Evolutionary conservation across 495 filamentous ascomycete genomes (phyloP).

Genomic region (Clavariopsis aquatica): DNA sequence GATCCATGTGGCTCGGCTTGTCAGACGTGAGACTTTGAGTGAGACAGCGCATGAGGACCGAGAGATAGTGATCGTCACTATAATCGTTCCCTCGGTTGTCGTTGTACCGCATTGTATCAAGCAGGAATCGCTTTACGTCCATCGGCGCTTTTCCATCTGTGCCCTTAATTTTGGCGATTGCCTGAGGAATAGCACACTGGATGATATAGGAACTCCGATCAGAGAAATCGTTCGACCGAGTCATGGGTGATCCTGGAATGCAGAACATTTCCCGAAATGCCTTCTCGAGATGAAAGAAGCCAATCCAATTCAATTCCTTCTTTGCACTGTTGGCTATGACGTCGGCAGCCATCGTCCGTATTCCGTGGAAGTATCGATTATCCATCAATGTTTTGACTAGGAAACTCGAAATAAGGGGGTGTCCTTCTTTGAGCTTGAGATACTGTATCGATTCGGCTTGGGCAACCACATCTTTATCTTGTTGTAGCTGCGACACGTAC

Average conservation of each 20-base stretch:
- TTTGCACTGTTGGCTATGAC: conserved; percentile 73
- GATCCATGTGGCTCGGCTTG: conserved; percentile 49
- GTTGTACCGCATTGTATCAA: conserved; percentile 87
- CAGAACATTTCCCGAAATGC: conserved; percentile 89
- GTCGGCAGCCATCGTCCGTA: conserved; percentile 77
- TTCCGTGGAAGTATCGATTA: conserved; percentile 86
- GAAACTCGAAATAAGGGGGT: conserved; percentile 80
- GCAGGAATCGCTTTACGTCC: conserved; percentile 73
- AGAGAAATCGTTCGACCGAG: conserved; percentile 83
- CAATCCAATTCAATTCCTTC: conserved; percentile 71
- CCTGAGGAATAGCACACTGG: conserved; percentile 75
- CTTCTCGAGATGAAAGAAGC: conserved; percentile 77
- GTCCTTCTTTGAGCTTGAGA: conserved; percentile 59
- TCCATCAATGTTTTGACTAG: conserved; percentile 88
- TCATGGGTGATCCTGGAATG: conserved; percentile 68
- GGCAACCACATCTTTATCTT: conserved; percentile 94
- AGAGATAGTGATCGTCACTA: conserved; percentile 85
- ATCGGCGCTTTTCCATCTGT: conserved; percentile 73
- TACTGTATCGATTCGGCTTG: conserved; percentile 80
- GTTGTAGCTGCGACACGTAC: conserved; percentile 95
- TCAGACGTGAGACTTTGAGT: conserved; percentile 63
- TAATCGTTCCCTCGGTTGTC: conserved; percentile 86
- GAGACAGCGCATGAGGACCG: conserved; percentile 75
- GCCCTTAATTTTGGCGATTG: conserved; percentile 77
- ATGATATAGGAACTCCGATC: conserved; percentile 79